Evolutionary conservation across 2,329 filamentous ascomycete species (phyloP).

Genomic region (Verticillium dahliae): DNA sequence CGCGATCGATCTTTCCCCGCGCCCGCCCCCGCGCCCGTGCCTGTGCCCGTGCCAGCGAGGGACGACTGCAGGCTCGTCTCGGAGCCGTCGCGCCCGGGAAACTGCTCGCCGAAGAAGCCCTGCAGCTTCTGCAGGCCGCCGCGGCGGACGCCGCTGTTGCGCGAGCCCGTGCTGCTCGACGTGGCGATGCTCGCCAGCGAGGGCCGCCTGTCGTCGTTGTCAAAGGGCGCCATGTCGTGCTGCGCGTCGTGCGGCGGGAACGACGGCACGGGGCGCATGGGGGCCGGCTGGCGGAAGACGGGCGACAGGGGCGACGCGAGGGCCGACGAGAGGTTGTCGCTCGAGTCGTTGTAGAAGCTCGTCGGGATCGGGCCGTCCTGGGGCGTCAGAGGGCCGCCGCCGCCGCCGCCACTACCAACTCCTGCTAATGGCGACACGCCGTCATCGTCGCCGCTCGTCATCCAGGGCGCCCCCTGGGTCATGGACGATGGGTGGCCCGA

Average conservation of each 20-base stretch:
- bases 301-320: conserved; percentile 60
- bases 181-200: conserved; percentile 84
- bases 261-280: conserved; percentile 22
- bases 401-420: neutral
- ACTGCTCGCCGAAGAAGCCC: conserved; percentile 90
- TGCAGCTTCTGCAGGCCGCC: conserved; percentile 77
- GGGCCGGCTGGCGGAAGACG: conserved; percentile 33
- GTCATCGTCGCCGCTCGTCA: conserved; percentile 30
- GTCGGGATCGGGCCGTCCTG: conserved; percentile 29
- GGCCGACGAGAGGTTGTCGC: conserved; percentile 55
- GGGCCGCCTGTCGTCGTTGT: conserved; percentile 69
- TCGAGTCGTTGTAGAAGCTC: conserved; percentile 71
- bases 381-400: conserved; percentile 18
- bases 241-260: conserved; percentile 41
- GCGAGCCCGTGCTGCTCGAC: conserved; percentile 78
- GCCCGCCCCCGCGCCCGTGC: conserved; percentile 8
- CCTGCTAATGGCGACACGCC: neutral
- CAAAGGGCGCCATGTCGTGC: conserved; percentile 51
- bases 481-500: conserved; percentile 46
- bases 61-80: conserved; percentile 56
- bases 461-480: conserved; percentile 54
- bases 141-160: conserved; percentile 57
- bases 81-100: conserved; percentile 65
- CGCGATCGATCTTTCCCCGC: conserved; percentile 55
- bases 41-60: conserved; percentile 11